phyloP scores from a whole-genome alignment of 192 early-diverging fungal genomes.

The Podila clonocystis region DNA sequence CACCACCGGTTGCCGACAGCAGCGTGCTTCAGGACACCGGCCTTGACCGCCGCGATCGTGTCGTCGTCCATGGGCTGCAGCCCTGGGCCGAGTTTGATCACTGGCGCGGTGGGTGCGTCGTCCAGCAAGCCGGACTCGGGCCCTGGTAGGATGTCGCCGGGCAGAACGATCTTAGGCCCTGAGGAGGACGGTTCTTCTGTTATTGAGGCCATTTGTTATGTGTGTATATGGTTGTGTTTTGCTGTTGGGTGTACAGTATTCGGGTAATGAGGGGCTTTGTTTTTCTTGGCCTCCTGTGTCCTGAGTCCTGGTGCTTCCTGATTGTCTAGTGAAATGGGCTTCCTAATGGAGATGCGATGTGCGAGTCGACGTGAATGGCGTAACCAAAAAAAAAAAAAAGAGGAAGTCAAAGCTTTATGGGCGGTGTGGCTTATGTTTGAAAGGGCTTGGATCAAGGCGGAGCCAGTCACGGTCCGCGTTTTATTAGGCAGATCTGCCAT shows the following conservation, averaged over 20 bases:
- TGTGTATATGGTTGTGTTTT: not conserved
- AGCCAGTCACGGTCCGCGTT: no score
- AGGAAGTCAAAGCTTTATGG: no score
- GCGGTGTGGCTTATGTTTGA: no score
- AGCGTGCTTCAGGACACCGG: conserved; percentile 74
- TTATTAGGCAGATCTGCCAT: no score
- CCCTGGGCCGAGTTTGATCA: conserved; percentile 85
- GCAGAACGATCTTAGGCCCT: conserved; percentile 57
- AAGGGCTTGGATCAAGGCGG: no score
- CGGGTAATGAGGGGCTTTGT: not conserved
- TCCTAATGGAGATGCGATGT: no score
- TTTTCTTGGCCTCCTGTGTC: not conserved
- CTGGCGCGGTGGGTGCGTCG: conserved; percentile 32
- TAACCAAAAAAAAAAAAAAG: no score
- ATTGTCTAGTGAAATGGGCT: no score
- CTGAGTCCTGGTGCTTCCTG: not conserved
- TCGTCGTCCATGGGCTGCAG: conserved; percentile 73
- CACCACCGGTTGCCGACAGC: conserved; percentile 72
- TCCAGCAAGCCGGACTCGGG: conserved; percentile 17
- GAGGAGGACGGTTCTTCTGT: conserved; percentile 5
- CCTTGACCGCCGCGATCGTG: conserved; percentile 71
- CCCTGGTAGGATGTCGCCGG: conserved; percentile 60
- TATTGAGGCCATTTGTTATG: conserved; percentile 26
- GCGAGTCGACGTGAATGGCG: no score
- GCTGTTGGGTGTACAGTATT: not conserved